Conservation (phyloP, 169 alveolate species). For the Eimeria sp. region DNA sequence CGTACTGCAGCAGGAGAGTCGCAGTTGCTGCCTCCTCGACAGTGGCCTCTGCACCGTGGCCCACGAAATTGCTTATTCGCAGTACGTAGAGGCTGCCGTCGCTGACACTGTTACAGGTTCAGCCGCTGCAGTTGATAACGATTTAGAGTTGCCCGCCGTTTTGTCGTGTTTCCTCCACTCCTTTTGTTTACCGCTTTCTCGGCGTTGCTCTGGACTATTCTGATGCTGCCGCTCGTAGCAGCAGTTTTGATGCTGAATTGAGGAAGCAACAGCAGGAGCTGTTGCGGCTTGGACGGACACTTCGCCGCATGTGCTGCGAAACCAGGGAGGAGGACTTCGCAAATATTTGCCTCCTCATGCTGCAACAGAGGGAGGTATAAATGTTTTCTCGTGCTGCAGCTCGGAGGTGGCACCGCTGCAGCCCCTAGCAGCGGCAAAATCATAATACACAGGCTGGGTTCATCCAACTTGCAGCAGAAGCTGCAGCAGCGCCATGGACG, state of each 20-base stretch:
- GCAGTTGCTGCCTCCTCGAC: not conserved
- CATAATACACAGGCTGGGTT: not conserved
- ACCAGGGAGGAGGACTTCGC: not conserved
- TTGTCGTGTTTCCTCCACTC: not conserved
- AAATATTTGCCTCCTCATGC: not conserved
- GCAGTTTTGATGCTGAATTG: not conserved
- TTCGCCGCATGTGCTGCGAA: not conserved
- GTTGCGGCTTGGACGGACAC: not conserved
- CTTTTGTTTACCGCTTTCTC: not conserved
- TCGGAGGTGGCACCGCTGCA: constrained; percentile 5
- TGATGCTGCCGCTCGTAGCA: not conserved
- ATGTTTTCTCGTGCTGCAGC: not conserved
- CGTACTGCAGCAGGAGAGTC: constrained; percentile 6
- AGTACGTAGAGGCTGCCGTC: not conserved
- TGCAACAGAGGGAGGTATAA: not conserved
- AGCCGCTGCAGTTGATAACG: not conserved
- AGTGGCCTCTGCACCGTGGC: not conserved
- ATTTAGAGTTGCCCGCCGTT: not conserved
- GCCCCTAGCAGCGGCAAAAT: not conserved
- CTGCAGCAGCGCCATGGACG: not conserved
- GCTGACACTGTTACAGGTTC: constrained; percentile 4
- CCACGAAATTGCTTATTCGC: not conserved
- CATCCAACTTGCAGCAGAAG: not conserved
- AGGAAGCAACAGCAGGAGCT: constrained; percentile 23
- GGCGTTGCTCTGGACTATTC: not conserved